Base-by-base conservation (phyloP, 2,329 filamentous ascomycete genomes). In the Aspergillus tamarii region DNA sequence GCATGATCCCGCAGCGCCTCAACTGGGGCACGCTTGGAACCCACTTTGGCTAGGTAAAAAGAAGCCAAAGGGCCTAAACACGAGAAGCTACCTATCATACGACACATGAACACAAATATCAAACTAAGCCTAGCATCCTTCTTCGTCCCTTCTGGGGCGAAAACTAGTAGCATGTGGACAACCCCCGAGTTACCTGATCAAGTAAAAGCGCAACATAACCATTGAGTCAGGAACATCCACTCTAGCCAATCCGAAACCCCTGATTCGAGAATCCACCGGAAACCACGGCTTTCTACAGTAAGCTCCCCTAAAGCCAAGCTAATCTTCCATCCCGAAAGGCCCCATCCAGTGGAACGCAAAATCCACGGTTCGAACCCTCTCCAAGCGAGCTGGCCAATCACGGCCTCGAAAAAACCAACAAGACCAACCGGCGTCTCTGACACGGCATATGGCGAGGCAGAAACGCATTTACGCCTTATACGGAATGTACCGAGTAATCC, bases 401-500 rank as follows among this genome's bases (percentile, higher is more conserved):
- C 28, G 23, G 30, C 6, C 5, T 1, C 19, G 16, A 26, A 34
- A 32, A 21, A 48, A 34, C 50, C 50, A 61, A 55, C 59, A 34
- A 34, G 26, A 21, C n/a, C 34, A 30, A 23, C n/a, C 21, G 34
- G 23, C 32, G 34, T 12, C 34, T 6, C 12, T 36, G 34, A 36
- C 34, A 36, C 34, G 26, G 28, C 46, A 26, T 28, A 32, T 28
- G 46, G 46, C 58, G 50, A 60, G 58, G 58, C 58, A 46, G 58
- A 41, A 28, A 23, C 58, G 30, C 21, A 53, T 28, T 21, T 60
- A 34, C 21, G 58, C 58, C 58, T 60, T 60, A 57, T 46, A 43
- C 43, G 34, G 45, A 50, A 26, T 2, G 19, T 46, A 19, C 4
- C 9, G 10, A 12, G 14, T 46, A 11, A 21, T 7, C n/a, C 2